These are phyloP conservation scores for Prunus salicina DNA, from an alignment of 306 rosid species.

Conservation along the genomic window DNA sequence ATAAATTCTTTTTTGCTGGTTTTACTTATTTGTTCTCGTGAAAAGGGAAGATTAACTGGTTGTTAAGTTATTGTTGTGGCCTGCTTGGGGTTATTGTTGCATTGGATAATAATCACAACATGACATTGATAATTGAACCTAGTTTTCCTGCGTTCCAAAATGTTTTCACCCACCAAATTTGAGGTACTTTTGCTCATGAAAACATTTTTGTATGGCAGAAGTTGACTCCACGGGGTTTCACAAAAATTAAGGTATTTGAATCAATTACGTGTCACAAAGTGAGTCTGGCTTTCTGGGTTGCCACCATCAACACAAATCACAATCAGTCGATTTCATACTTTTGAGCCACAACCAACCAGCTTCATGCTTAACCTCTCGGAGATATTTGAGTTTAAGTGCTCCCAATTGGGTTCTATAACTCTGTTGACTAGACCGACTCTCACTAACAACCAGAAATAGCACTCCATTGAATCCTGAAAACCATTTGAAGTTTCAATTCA, in stretches of 20 bases:
- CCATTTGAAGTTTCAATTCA: not conserved
- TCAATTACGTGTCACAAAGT: conserved; percentile 24
- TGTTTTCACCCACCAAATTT: not conserved
- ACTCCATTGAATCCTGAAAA: not conserved
- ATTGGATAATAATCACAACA: not conserved
- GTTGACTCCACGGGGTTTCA: not conserved
- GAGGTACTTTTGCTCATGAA: not conserved
- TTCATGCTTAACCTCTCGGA: not conserved
- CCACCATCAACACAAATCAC: not conserved
- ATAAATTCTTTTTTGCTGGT: not conserved
- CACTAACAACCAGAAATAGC: not conserved
- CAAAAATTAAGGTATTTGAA: conserved; percentile 11
- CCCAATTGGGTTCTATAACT: not conserved
- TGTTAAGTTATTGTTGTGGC: not conserved
- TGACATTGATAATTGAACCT: not conserved
- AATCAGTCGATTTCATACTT: conserved; percentile 11
- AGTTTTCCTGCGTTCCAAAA: not conserved
- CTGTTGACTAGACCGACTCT: not conserved
- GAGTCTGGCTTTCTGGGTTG: not conserved
- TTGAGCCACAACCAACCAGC: conserved; percentile 5
- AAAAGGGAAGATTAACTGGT: not conserved
- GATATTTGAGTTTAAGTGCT: not conserved
- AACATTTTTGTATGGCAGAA: not conserved
- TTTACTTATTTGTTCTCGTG: not conserved
- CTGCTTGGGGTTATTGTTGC: not conserved